Base-by-base conservation (phyloP, 1,139 yeast species). In the Meyerozyma smithsonii region DNA sequence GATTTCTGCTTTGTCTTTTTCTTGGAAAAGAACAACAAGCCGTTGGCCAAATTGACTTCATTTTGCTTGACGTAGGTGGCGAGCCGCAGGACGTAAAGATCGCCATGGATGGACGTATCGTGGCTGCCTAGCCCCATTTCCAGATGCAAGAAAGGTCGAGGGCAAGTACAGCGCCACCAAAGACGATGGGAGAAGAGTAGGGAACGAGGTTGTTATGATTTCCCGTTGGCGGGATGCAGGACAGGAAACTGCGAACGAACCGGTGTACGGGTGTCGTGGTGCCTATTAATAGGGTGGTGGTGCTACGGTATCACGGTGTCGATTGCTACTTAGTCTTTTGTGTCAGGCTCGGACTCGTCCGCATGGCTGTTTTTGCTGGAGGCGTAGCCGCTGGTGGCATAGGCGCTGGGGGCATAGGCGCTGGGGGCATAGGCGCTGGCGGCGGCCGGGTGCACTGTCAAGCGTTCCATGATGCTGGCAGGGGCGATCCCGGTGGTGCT, bases 401-500 rank as follows among this genome's bases (percentile, higher is more conserved):
- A 23, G 25, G 25, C 25, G n/a, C 25, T 23, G 32, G 32, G 17
- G 8, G 32, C 32, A 14, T 28, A 28, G 32, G 32, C 18, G 39
- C 51, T 56, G 16, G 8, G 12, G 8, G 32, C 32, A 14, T 28
- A 28, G 32, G 32, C 18, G 39, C 51, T 56, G 16, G 59, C 65
- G 15, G 66, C 56, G 3, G 55, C 59, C 5, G 66, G 66, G 24
- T 60, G 61, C 15, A 64, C 64, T 17, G 64, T 56, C 32, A 72
- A 60, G 42, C 82, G 60, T 45, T 77, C 84, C 64, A 78, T 61
- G 8, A 79, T 77, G 44, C 81, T 75, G 2, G 83, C 81, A 0
- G 84, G 84, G 1, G 84, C 77, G n/a, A 79, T 79, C 0, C 83
- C 83, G 8, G 77, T 64, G 2, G 81, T 74, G 45, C 81, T 75